phyloP scores from a whole-genome alignment of 805 yeast genomes.

The Dipodascopsis tothii region DNA sequence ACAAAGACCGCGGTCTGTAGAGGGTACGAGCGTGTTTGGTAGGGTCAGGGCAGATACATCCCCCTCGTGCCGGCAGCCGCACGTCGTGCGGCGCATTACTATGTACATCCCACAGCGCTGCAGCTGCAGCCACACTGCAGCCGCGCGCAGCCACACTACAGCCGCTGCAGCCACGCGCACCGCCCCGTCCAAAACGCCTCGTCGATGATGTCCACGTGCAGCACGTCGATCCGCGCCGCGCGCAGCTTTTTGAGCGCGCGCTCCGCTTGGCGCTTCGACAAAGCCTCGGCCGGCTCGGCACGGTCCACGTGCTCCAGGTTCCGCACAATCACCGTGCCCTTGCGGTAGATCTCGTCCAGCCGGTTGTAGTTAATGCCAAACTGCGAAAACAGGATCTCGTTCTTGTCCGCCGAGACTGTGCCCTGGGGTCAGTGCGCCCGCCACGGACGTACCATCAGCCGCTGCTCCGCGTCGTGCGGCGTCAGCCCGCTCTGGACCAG shows the following conservation, averaged over 20 bases:
- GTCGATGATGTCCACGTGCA: slow-evolving; percentile 57
- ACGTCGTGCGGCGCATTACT: no score
- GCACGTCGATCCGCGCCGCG: slow-evolving; percentile 40
- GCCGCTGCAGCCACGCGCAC: slow-evolving; percentile 34
- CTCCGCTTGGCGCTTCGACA: slow-evolving; percentile 43
- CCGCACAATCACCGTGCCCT: slow-evolving; percentile 64
- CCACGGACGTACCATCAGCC: slow-evolving; percentile 36
- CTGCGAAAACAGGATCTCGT: slow-evolving; percentile 71
- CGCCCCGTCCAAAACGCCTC: slow-evolving; percentile 55
- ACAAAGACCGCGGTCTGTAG: no score
- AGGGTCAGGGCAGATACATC: no score
- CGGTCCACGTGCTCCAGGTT: slow-evolving; percentile 29
- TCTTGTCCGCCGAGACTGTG: slow-evolving; percentile 74
- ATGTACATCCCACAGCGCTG: no score
- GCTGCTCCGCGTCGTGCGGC: slow-evolving; percentile 73
- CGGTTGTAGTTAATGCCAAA: slow-evolving; percentile 85
- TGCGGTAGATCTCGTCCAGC: slow-evolving; percentile 79
- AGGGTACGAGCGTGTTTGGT: no score
- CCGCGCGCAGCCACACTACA: no score
- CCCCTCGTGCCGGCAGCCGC: no score
- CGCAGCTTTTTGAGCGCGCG: slow-evolving; percentile 42
- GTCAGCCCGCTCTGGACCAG: slow-evolving; percentile 67
- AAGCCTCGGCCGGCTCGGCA: slow-evolving; percentile 14
- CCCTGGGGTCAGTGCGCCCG: slow-evolving; percentile 37
- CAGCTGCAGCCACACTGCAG: no score